Evolutionary conservation across 2,329 filamentous ascomycete species (phyloP).

Genomic region (Alternaria brassicae): DNA sequence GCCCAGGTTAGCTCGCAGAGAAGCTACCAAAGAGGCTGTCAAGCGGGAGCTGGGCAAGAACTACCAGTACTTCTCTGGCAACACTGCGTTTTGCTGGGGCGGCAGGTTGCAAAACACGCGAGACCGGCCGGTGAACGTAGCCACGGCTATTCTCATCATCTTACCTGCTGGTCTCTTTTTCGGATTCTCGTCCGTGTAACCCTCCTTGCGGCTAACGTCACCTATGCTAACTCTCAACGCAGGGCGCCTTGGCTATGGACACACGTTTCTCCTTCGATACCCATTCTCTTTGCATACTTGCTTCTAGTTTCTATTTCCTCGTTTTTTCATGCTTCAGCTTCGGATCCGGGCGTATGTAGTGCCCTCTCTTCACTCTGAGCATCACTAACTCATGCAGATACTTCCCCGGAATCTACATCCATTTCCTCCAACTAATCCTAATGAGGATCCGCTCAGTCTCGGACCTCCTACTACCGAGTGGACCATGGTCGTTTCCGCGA

Average conservation of each 20-base stretch:
- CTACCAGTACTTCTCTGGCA: slow-evolving; percentile 92
- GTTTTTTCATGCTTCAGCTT: slow-evolving; percentile 88
- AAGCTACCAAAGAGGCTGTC: slow-evolving; percentile 50
- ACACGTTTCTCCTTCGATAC: slow-evolving; percentile 85
- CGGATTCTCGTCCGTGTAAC: slow-evolving; percentile 68
- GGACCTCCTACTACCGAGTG: slow-evolving; percentile 91
- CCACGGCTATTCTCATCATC: slow-evolving; percentile 80
- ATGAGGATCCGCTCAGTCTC: slow-evolving; percentile 80
- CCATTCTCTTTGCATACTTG: slow-evolving; percentile 89
- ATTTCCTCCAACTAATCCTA: slow-evolving; percentile 76
- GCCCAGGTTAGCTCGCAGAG: slow-evolving; percentile 63
- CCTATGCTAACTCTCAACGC: slow-evolving; percentile 27
- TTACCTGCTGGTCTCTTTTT: slow-evolving; percentile 85
- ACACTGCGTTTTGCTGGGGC: slow-evolving; percentile 86
- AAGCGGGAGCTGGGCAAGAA: slow-evolving; percentile 69
- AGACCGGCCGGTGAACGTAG: slow-evolving; percentile 86
- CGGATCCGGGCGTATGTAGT: slow-evolving; percentile 87
- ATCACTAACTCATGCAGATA: slow-evolving; percentile 65
- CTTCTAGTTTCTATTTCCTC: slow-evolving; percentile 91
- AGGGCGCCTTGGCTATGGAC: slow-evolving; percentile 83
- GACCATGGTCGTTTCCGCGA: slow-evolving; percentile 85
- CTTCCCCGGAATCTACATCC: slow-evolving; percentile 89
- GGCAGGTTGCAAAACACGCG: slow-evolving; percentile 88
- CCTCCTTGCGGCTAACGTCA: background rate
- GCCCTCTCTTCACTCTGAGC: background rate